These are phyloP conservation scores for Kazachstania sp. DNA, from an alignment of 1,139 yeast species.

Conservation along the genomic window DNA sequence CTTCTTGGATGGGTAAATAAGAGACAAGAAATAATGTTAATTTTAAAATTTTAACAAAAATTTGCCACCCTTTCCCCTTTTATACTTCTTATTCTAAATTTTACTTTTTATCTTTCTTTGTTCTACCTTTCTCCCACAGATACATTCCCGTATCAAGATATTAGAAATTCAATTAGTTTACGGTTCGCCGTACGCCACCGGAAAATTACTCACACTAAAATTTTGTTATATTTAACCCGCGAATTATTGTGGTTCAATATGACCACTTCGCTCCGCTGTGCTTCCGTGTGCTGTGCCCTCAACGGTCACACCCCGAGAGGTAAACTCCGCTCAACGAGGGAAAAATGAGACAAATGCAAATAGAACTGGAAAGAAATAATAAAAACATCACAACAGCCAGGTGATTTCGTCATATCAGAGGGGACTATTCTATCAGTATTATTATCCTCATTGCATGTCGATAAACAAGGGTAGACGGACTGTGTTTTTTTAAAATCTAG, in stretches of 20 bases:
- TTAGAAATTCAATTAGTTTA: not conserved
- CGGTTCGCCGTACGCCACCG: not conserved
- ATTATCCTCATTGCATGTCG: too few relatives aligned
- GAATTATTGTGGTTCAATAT: too few relatives aligned
- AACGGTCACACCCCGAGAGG: not conserved
- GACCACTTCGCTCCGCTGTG: not conserved
- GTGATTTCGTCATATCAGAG: too few relatives aligned
- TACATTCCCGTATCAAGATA: not conserved
- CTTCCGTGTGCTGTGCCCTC: not conserved
- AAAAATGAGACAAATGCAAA: too few relatives aligned
- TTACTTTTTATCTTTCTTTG: not conserved
- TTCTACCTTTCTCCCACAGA: not conserved
- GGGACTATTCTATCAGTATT: too few relatives aligned
- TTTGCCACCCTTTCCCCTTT: conserved; percentile 1
- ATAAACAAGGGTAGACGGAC: too few relatives aligned
- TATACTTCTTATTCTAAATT: not conserved
- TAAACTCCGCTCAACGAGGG: not conserved
- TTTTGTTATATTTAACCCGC: not conserved
- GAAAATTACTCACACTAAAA: too few relatives aligned
- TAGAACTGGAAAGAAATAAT: too few relatives aligned
- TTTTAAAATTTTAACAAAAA: not conserved
- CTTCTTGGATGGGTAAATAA: not conserved
- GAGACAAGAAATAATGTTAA: not conserved
- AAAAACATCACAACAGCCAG: too few relatives aligned
- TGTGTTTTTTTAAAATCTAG: too few relatives aligned